These are phyloP conservation scores for Trichoderma gamsii DNA, from an alignment of 495 filamentous ascomycete genomes.

Conservation along the genomic window DNA sequence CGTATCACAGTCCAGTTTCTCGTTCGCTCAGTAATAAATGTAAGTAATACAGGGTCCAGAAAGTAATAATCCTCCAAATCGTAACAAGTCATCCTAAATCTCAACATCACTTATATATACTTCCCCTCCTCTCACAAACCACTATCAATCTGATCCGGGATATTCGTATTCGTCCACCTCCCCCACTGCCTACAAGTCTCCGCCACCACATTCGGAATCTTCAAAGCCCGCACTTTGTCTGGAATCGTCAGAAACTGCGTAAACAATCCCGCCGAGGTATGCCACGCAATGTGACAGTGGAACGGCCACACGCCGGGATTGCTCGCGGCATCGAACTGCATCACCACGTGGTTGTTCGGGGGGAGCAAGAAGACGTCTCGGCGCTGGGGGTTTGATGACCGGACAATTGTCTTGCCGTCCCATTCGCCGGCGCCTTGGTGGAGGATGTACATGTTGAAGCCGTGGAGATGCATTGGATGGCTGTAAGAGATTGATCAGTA, in stretches of 20 bases:
- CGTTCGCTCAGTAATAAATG: too few species aligned
- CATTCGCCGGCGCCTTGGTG: constrained; percentile 43
- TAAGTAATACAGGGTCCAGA: background rate
- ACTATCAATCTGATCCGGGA: constrained; percentile 53
- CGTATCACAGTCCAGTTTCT: too few species aligned
- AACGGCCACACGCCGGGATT: constrained; percentile 54
- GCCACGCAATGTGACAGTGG: constrained; percentile 56
- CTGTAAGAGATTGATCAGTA: constrained; percentile 16
- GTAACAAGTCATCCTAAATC: background rate
- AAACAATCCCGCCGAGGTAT: constrained; percentile 50
- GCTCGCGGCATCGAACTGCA: constrained; percentile 41
- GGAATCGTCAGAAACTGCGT: constrained; percentile 42
- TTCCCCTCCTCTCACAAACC: constrained; percentile 31
- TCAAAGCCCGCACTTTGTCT: constrained; percentile 31
- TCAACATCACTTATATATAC: background rate
- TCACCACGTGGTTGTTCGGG: constrained; percentile 36
- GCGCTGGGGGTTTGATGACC: constrained; percentile 44
- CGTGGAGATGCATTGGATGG: constrained; percentile 44
- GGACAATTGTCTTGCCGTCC: constrained; percentile 37
- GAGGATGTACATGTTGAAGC: constrained; percentile 50
- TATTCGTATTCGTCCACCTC: constrained; percentile 36
- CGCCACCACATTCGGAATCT: constrained; percentile 34
- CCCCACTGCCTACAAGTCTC: constrained; percentile 49
- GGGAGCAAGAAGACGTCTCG: constrained; percentile 50
- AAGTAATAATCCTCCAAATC: background rate